A percentile compares a stretch with the other conserved stretches of the same genome.
These are phyloP conservation scores for Tuber melanosporum DNA, from an alignment of 495 filamentous ascomycete species.

Conservation along the genomic window DNA sequence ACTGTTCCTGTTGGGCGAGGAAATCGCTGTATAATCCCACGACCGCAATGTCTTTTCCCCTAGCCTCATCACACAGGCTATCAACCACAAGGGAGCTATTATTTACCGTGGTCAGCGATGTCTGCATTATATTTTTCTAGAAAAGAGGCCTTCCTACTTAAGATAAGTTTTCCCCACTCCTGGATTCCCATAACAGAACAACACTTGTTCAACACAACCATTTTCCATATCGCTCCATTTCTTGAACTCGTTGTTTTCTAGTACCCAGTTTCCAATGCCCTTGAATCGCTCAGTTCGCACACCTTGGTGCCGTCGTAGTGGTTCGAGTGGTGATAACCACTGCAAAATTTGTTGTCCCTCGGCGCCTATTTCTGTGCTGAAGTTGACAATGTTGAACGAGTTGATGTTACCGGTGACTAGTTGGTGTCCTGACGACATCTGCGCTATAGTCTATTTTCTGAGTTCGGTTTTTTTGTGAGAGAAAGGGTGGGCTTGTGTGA, in stretches of 20 bases:
- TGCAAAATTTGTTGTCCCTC: neutral
- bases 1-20: neutral
- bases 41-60: neutral
- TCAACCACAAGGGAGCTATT: neutral
- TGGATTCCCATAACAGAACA: neutral
- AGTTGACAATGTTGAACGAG: neutral
- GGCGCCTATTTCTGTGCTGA: neutral
- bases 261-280: neutral
- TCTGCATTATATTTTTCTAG: neutral
- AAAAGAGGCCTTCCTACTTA: neutral
- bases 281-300: neutral
- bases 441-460: neutral
- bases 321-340: neutral
- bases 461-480: neutral
- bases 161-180: neutral
- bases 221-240: neutral
- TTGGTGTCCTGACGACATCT: neutral
- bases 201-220: neutral
- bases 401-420: neutral
- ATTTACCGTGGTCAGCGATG: neutral
- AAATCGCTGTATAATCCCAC: neutral
- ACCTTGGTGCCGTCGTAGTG: neutral
- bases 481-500: too few relatives aligned
- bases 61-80: neutral
- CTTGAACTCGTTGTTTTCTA: neutral